phyloP scores from a whole-genome alignment of 495 filamentous ascomycete genomes.

The Penicillium bovifimosum region DNA sequence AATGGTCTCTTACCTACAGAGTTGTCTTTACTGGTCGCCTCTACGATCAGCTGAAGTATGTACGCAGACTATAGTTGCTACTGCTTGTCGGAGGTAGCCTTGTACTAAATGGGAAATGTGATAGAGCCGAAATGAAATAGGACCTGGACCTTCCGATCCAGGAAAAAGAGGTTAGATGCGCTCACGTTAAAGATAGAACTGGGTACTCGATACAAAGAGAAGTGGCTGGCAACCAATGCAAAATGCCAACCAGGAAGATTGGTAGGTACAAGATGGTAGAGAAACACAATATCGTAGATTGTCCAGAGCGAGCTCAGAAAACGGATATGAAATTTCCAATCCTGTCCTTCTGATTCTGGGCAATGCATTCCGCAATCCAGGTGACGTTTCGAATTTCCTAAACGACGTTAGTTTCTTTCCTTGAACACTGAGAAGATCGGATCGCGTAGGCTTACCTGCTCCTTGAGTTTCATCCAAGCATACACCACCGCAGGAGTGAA shows the following conservation, averaged over 20 bases:
- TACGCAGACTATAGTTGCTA: too few relatives aligned
- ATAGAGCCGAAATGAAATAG: constrained; percentile 20
- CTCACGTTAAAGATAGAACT: constrained; percentile 29
- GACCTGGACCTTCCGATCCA: constrained; percentile 7
- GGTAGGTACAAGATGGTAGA: constrained; percentile 17
- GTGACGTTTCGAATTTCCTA: constrained; percentile 99
- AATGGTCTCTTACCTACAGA: too few relatives aligned
- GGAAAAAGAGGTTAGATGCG: constrained; percentile 23
- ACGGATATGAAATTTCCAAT: constrained; percentile 99
- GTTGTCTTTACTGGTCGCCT: too few relatives aligned
- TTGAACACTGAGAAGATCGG: background rate
- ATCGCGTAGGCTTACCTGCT: constrained; percentile 65
- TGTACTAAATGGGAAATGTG: constrained; percentile 8
- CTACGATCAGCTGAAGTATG: too few relatives aligned
- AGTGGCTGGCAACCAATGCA: constrained; percentile 12
- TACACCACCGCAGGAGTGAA: constrained; percentile 95
- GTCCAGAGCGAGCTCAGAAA: constrained; percentile 48
- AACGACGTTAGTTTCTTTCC: constrained; percentile 17
- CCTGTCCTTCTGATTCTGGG: constrained; percentile 98
- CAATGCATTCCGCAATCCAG: constrained; percentile 99
- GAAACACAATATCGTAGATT: constrained; percentile 11
- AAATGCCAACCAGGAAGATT: constrained; percentile 14
- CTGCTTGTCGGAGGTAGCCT: constrained; percentile 9
- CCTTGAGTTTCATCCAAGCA: constrained; percentile 94
- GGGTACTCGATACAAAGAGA: constrained; percentile 28